Base-by-base conservation (phyloP, 140 eudicot genomes). In the Stevia rebaudiana region DNA sequence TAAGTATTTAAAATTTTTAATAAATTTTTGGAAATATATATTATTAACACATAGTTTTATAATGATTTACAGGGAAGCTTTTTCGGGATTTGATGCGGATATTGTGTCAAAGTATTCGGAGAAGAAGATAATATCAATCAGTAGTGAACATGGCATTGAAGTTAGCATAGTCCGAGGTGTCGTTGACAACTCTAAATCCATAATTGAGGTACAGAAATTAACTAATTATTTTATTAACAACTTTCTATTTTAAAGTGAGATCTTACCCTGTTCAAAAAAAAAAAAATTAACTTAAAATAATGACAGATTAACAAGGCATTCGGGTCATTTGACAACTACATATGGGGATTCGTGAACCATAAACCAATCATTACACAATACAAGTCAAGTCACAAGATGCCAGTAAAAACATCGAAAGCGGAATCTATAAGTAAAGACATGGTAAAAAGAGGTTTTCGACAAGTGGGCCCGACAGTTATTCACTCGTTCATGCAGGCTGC, bases 401-500 rank as follows among this genome's bases (percentile, higher is more conserved):
- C 97, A 0, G 97, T 80, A 35, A 90, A 90, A 75, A 90, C 97
- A 19, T 90, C 95, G 0, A 90, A 90, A 74, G 88, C 97, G 1
- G 97, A 90, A 65, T 43, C 79, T 72, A 86, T 86, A 64, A 90
- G 97, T 81, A 90, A 90, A 71, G 97, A 86, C 83, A 81, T 90
- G 94, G 90, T 86, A 36, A 76, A 71, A 72, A 84, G 90, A 69
- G 97, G 97, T 5, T 86, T 90, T 70, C 80, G 97, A 35, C 71
- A 65, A 19, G 97, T 90, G 28, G 97, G 97, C 6, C 97, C 97
- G 8, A 82, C 95, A 0, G 88, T 85, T 42, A 65, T 90, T 41
- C 94, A 90, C 79, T 90, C 97, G 21, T 90, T 90, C 81, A 90
- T 90, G 95, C 94, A 90, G 62, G 94, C 97, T 0, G 86, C 86